Conservation (phyloP, 2,329 filamentous ascomycete genomes). For the Neonectria neomacrospora region DNA sequence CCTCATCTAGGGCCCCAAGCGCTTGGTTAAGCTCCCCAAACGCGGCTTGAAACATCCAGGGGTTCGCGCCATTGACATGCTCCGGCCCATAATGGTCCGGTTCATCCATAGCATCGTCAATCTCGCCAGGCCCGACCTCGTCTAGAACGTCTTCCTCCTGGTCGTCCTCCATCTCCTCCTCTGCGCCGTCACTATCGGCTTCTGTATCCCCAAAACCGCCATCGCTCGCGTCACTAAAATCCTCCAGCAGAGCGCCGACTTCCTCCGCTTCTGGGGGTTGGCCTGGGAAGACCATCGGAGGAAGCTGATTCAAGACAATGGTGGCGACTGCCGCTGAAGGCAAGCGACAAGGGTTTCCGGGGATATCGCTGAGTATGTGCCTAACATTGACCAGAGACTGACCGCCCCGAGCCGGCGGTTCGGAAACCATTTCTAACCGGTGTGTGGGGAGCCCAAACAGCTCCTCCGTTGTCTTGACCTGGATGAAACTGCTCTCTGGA, state of each 20-base stretch:
- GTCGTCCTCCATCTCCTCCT: constrained; percentile 33
- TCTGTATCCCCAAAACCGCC: constrained; percentile 35
- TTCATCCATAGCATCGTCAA: constrained; percentile 33
- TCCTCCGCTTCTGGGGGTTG: constrained; percentile 25
- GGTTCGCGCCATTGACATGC: neutral
- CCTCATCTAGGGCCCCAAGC: constrained; percentile 1
- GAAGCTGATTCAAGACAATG: constrained; percentile 22
- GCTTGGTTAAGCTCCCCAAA: constrained; percentile 1
- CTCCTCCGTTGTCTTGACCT: constrained; percentile 48
- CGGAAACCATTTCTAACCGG: constrained; percentile 35
- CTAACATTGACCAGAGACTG: constrained; percentile 44
- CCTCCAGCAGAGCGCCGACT: constrained; percentile 26
- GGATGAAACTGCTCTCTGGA: constrained; percentile 56
- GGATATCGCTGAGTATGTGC: constrained; percentile 39
- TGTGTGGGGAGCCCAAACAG: constrained; percentile 46
- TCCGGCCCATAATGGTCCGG: constrained; percentile 3
- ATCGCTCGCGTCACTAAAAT: constrained; percentile 27
- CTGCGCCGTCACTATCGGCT: constrained; percentile 32
- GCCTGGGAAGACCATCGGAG: constrained; percentile 27
- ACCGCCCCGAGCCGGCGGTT: constrained; percentile 20
- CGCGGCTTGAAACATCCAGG: constrained; percentile 1
- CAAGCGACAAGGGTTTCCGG: constrained; percentile 47
- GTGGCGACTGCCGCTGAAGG: constrained; percentile 11
- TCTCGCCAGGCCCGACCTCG: constrained; percentile 28
- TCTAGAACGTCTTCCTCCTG: constrained; percentile 31